phyloP scores from a whole-genome alignment of 192 early-diverging fungal genomes.

The Mortierella hygrophila region DNA sequence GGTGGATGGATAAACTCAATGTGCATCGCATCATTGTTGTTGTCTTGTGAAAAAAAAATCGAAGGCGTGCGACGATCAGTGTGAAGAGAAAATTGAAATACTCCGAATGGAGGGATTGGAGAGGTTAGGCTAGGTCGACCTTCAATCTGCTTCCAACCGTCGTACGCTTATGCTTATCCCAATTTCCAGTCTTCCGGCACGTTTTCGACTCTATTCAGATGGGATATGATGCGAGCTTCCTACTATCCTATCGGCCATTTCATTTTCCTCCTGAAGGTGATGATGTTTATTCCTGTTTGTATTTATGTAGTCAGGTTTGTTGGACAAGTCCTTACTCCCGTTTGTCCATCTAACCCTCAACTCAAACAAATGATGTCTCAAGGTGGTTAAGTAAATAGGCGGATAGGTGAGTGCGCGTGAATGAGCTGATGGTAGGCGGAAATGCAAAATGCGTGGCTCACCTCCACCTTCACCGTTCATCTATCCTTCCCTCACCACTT shows the following conservation, averaged over 20 bases:
- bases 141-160: neutral
- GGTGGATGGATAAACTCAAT: neutral
- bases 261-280: neutral
- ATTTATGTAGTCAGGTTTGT: neutral
- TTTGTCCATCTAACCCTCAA: neutral
- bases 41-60: neutral
- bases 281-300: neutral
- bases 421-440: no score
- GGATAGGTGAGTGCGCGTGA: no score
- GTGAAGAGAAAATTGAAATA: neutral
- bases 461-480: neutral
- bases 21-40: neutral
- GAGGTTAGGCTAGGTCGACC: neutral
- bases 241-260: neutral
- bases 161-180: neutral
- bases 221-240: neutral
- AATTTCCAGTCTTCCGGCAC: neutral
- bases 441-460: neutral
- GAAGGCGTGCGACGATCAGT: neutral
- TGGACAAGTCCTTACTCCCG: neutral
- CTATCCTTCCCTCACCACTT: neutral
- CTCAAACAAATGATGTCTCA: neutral
- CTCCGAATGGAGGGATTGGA: conserved; percentile 2
- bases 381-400: no score
- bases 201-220: neutral